These are phyloP conservation scores for Fragaria iinumae DNA, from an alignment of 306 rosid genomes.

Conservation along the genomic window DNA sequence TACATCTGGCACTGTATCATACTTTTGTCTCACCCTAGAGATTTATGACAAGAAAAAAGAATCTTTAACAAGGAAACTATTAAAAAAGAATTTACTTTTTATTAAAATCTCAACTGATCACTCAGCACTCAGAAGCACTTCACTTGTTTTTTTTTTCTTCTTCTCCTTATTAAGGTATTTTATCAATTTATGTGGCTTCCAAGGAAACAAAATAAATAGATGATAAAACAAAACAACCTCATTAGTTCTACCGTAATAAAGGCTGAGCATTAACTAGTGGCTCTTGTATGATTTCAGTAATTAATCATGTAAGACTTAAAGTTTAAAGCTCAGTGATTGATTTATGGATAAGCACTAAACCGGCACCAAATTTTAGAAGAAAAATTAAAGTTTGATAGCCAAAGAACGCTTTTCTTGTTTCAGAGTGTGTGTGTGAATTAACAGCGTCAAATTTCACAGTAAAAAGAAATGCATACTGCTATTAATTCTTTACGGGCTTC, in stretches of 20 bases:
- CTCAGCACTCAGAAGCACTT: slow-evolving; percentile 1
- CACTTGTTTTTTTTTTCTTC: not conserved
- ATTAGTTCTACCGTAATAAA: not conserved
- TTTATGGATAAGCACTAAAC: not conserved
- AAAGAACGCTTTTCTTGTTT: not conserved
- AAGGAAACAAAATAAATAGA: not conserved
- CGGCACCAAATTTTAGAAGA: not conserved
- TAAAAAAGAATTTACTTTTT: not conserved
- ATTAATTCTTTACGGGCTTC: slow-evolving; percentile 81
- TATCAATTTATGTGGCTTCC: not conserved
- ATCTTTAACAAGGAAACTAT: not conserved
- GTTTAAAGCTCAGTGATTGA: not conserved
- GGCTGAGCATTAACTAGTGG: not conserved
- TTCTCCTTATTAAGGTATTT: not conserved
- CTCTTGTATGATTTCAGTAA: not conserved
- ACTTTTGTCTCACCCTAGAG: not conserved
- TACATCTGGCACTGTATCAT: not conserved
- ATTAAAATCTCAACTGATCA: not conserved
- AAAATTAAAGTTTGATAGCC: not conserved
- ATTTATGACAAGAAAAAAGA: slow-evolving; percentile 10
- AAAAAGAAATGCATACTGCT: slow-evolving; percentile 34
- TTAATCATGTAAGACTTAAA: not conserved
- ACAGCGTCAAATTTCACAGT: not conserved
- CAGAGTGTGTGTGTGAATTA: not conserved
- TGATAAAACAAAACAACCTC: not conserved